A percentile compares a stretch with the other conserved stretches of the same genome.
Conservation (phyloP, 2,329 filamentous ascomycete species). For the Diplocarpon rosae region DNA sequence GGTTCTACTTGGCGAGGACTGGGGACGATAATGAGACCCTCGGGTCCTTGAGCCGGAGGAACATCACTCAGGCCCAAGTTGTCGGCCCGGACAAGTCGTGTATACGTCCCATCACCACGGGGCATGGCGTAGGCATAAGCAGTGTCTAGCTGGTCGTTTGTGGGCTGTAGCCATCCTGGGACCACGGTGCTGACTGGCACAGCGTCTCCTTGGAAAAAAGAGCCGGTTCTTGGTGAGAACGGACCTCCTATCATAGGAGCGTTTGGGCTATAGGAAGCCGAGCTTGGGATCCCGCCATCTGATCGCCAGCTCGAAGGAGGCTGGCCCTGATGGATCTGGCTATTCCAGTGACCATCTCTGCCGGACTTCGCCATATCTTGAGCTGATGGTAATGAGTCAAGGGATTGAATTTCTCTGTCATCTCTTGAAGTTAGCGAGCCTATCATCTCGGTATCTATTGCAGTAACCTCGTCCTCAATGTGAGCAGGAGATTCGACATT, state of each 20-base stretch:
- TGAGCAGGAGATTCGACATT: slow-evolving; percentile 1
- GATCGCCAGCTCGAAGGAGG: neutral
- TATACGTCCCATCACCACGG: slow-evolving; percentile 42
- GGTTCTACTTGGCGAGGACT: slow-evolving; percentile 13
- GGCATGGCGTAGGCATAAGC: slow-evolving; percentile 41
- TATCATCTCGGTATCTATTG: slow-evolving; percentile 17
- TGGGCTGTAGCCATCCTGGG: slow-evolving; percentile 18
- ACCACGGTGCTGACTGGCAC: slow-evolving; percentile 15
- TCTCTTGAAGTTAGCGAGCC: slow-evolving; percentile 15
- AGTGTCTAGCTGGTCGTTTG: slow-evolving; percentile 16
- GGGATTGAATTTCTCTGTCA: slow-evolving; percentile 6
- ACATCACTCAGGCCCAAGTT: slow-evolving; percentile 35
- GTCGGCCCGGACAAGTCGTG: slow-evolving; percentile 45
- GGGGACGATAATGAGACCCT: slow-evolving; percentile 26
- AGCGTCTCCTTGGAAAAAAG: slow-evolving; percentile 13
- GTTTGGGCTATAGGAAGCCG: neutral
- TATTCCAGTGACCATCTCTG: too few species aligned
- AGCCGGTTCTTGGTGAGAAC: neutral
- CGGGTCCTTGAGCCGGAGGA: slow-evolving; percentile 24
- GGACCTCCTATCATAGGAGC: neutral
- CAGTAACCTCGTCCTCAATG: neutral
- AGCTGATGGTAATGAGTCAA: slow-evolving; percentile 2
- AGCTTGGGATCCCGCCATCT: too few species aligned
- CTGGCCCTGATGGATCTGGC: neutral
- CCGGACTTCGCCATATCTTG: slow-evolving; percentile 6